phyloP scores from a whole-genome alignment of 768 basidiomycete species.

The Candolleomyces eurysporus region DNA sequence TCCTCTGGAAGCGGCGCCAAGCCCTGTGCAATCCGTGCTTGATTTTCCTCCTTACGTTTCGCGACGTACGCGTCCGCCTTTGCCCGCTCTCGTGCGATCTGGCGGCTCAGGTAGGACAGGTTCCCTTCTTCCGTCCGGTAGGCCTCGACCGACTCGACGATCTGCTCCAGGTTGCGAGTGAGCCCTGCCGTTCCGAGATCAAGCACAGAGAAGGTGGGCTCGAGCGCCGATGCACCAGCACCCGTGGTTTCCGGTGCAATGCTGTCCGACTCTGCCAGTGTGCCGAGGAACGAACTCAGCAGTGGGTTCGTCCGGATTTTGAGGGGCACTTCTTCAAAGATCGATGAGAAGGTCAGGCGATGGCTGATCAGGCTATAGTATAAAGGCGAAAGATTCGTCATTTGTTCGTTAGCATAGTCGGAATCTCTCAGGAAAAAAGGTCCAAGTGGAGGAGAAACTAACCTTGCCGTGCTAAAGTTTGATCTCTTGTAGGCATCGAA shows the following conservation, averaged over 20 bases:
- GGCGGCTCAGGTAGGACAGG: conserved; percentile 81
- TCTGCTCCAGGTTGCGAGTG: conserved; percentile 76
- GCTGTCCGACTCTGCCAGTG: conserved; percentile 49
- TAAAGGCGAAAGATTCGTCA: neutral
- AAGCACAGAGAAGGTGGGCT: conserved; percentile 64
- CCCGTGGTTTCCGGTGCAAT: conserved; percentile 31
- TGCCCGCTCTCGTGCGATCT: conserved; percentile 82
- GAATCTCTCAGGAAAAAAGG: neutral
- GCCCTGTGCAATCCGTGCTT: conserved; percentile 73
- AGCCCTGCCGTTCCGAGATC: conserved; percentile 69
- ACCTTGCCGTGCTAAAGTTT: conserved; percentile 87
- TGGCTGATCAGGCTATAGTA: conserved; percentile 67
- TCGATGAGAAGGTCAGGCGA: conserved; percentile 79
- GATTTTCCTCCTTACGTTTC: conserved; percentile 90
- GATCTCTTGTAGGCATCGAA: conserved; percentile 77
- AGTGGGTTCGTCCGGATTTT: conserved; percentile 82
- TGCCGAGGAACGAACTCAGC: conserved; percentile 74
- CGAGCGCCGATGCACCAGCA: conserved; percentile 40
- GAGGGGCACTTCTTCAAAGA: conserved; percentile 84
- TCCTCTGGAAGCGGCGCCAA: conserved; percentile 86
- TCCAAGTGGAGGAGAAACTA: conserved; percentile 20
- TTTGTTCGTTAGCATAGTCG: neutral
- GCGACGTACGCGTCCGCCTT: conserved; percentile 76
- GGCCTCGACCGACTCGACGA: conserved; percentile 80
- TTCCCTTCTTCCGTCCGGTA: conserved; percentile 93